A percentile compares a stretch with the other conserved stretches of the same genome.
Evolutionary conservation across 208 protist species (phyloP).

Genomic region (Acanthamoeba royreba): DNA sequence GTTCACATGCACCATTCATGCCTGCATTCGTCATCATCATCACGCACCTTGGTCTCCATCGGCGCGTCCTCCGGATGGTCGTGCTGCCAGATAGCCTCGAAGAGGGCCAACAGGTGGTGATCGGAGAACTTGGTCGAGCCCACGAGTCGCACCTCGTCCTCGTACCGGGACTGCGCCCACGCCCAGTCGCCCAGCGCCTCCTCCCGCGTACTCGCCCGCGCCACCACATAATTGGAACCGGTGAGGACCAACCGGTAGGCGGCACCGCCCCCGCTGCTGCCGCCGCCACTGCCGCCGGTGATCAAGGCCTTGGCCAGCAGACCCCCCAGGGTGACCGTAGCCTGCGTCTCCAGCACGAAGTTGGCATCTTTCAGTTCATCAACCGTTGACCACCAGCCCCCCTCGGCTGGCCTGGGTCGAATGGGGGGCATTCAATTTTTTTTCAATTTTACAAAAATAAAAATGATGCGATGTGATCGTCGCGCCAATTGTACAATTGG

Average conservation of each 20-base stretch:
- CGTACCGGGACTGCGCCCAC: neutral
- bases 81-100: conserved; percentile 41
- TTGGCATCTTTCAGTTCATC: neutral
- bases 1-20: too few relatives aligned
- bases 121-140: conserved; percentile 42
- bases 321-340: too few relatives aligned
- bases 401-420: conserved; percentile 23
- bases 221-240: conserved; percentile 36
- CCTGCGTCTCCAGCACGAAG: neutral
- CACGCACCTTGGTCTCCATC: neutral
- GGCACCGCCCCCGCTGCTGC: neutral
- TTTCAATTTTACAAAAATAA: too few relatives aligned
- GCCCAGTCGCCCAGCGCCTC: conserved; percentile 32
- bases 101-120: conserved; percentile 45
- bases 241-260: neutral
- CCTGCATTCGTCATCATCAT: too few relatives aligned
- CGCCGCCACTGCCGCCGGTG: too few relatives aligned
- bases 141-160: conserved; percentile 32
- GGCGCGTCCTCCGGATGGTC: conserved; percentile 31
- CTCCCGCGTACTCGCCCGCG: neutral
- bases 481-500: too few relatives aligned
- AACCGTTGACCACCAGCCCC: neutral
- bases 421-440: conserved; percentile 32
- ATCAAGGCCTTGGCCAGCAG: neutral
- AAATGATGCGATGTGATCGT: too few relatives aligned